Base-by-base conservation (phyloP, 1,284 basidiomycete genomes). In the Mixia osmundae region DNA sequence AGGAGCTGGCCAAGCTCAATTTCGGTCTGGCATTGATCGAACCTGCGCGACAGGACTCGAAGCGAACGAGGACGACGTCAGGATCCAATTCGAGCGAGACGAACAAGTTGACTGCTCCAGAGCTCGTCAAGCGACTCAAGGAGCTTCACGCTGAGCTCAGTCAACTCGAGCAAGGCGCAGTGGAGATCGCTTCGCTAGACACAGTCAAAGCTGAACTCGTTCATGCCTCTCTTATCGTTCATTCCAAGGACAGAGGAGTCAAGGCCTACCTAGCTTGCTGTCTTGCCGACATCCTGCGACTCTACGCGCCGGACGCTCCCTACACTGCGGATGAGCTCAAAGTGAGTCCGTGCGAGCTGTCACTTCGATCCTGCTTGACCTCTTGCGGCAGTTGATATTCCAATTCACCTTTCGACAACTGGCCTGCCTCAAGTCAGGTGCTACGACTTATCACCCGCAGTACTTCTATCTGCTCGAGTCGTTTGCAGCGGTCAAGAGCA, bases 261-360 rank as follows among this genome's bases (percentile, higher is more conserved):
- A 91, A 87, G 56, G 85, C 83, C 0, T 79, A 78, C 47, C 71
- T 77, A 4, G 85, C 83, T 0, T 91, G 83, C 57, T 95, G 85
- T 58, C 66, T 99, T 14, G 83, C 85, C 2, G 87, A 99, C 56
- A 63, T 95, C 41, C 69, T 99, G 34, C 62, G 83, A 25, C 66
- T 97, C 31, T 94, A 85, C 55, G 91, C 91, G 1, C 91, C 91
- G 2, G 82, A 95, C 53, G 89, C 91, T 21, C 91, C 91, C 8
- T 97, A 89, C 55, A 87, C 74, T 3, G 71, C 72, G 33, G 59
- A 66, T 32, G 79, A 95, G 55, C 69, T 95, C 26, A 57, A 61
- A 44, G 64, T 64, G 39, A 42, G 56, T 44, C n/a, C 21, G 3
- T 5, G 5, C 35, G n/a, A 14, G 10, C 36, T 8, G 23, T 3